Base-by-base conservation (phyloP, 176 grass and related monocot species). In the Bothriochloa decipiens region DNA sequence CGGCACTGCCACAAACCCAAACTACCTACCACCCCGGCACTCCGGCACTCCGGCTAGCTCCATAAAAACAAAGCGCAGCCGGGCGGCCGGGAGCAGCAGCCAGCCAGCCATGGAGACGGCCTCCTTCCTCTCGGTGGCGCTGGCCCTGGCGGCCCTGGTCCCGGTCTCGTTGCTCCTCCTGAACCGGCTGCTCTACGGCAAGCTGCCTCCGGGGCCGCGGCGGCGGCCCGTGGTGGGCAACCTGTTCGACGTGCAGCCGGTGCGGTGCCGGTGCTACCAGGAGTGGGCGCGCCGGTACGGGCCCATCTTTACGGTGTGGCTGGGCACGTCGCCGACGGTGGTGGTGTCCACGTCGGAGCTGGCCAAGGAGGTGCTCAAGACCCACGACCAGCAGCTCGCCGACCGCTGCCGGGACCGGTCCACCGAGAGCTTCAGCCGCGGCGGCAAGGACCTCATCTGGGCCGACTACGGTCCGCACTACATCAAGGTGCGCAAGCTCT, bases 401-500 rank as follows among this genome's bases (percentile, higher is more conserved):
- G 89, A 91, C 81, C 92, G 92, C 29, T 62, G 73, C 15, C 88
- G 89, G 40, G 82, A 78, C 84, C 84, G 84, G 16, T 83, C 89
- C 7, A 18, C 87, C 1, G 76, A 82, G 76, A 72, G 81, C 3
- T 94, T 91, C 81, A 94, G 92, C 84, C 87, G 87, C 22, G 49
- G 75, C 71, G 92, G 89, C 1, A 10, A 55, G 81, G 92, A 94
- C 82, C 86, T 94, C 43, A 94, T 94, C 89, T 94, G 92, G 89
- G 89, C 92, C 37, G 92, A 94, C 62, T 94, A 91, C 65, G 89
- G 92, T 1, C 84, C 86, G 20, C 89, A 94, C 89, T 94, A 91
- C 65, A 88, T 94, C 36, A 94, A 94, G 92, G 92, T 94, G 6
- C 84, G 92, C 25, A 94, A 94, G 87, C 45, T 94, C 53, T 94